These are phyloP conservation scores for Eucalyptus marginata DNA, from an alignment of 345 rosid species.

Conservation along the genomic window DNA sequence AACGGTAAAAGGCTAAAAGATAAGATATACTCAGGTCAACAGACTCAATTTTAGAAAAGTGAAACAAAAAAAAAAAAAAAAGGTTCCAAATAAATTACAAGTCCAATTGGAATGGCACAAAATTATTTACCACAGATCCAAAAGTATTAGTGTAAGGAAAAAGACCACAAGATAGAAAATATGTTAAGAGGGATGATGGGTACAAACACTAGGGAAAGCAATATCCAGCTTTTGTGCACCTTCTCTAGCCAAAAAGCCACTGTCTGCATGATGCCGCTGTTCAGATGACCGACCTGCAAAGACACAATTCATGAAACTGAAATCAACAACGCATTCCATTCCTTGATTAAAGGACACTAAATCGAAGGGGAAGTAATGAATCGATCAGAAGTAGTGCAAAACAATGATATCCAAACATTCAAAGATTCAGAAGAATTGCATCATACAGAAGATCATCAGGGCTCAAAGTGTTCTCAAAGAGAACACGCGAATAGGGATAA, in stretches of 20 bases:
- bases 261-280: not conserved
- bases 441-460: not conserved
- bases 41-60: not conserved
- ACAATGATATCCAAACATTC: not conserved
- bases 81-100: not conserved
- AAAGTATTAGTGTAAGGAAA: not conserved
- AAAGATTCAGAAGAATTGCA: not conserved
- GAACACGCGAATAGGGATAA: not conserved
- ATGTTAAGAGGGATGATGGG: not conserved
- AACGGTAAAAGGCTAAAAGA: not conserved
- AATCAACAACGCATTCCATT: not conserved
- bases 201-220: not conserved
- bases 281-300: conserved; percentile 13
- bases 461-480: not conserved
- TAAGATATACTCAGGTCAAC: not conserved
- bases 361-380: not conserved
- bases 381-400: not conserved
- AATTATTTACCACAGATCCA: not conserved
- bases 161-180: not conserved
- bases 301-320: not conserved
- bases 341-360: not conserved
- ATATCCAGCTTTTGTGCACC: conserved; percentile 3
- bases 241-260: not conserved
- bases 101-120: not conserved
- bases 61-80: not conserved